Base-by-base conservation (phyloP, 2,329 filamentous ascomycete species). In the Reticulascus tulasneorum region DNA sequence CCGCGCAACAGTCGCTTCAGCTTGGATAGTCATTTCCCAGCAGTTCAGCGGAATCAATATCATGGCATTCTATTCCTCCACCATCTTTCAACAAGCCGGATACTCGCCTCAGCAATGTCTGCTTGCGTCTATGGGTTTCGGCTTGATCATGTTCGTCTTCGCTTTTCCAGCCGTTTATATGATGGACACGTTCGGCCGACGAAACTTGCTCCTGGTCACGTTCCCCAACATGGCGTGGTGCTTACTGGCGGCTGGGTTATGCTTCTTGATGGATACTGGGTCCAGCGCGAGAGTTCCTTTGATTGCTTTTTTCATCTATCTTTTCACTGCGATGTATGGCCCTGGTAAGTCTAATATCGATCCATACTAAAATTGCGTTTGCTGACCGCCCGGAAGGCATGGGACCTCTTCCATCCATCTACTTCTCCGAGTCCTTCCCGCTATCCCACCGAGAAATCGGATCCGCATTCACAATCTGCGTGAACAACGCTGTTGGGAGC, bases 101-200 rank as follows among this genome's bases (percentile, higher is more conserved):
- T 63, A 65, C n/a, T 59, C 57, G 4, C 37, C 55, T 12, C 56
- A 55, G 13, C 48, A 60, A 27, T 47, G 66, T 6, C 54, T 81
- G n/a, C 57, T 77, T 13, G 75, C 71, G 0, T 76, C 74, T 0
- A 72, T 70, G 48, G 76, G 76, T 0, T 79, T 78, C 40, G 77
- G 77, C 4, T 55, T 79, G 0, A 63, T 77, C 36, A 78, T 73
- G 44, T 79, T 78, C 44, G 28, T 77, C 30, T 79, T 79, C 45
- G 74, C 75, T 1, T 71, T 69, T 40, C 76, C 76, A 0, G 75
- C 76, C 2, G 57, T 81, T 23, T 79, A 66, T 66, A 75, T 74
- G 4, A 79, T 79, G 45, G 75, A 79, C 42, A 73, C 64, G 0
- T 74, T 73, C 40, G 76, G 76, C 3, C 64, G 76, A 8, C 67